A percentile compares a stretch with the other conserved stretches of the same genome.
Evolutionary conservation across 2,329 filamentous ascomycete genomes (phyloP).

Genomic region (Cucurbitaria berberidis): DNA sequence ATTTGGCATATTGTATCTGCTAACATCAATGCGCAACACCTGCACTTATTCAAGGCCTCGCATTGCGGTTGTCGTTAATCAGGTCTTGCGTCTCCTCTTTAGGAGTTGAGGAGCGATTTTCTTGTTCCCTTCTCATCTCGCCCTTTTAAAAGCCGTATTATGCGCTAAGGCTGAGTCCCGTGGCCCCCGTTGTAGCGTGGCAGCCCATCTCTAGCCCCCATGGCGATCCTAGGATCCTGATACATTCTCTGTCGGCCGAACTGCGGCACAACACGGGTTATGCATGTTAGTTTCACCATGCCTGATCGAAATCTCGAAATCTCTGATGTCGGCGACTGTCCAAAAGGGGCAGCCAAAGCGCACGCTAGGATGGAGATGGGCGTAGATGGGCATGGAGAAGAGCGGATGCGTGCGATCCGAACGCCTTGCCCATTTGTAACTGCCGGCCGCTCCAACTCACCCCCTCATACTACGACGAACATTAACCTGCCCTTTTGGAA

Average conservation of each 20-base stretch:
- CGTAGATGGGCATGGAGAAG: background rate
- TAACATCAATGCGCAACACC: background rate
- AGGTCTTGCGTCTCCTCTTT: background rate
- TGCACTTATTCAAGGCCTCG: background rate
- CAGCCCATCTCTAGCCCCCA: too few species aligned
- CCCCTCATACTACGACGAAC: too few species aligned
- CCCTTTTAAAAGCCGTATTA: too few species aligned
- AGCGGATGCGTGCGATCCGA: too few species aligned
- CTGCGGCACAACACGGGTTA: background rate
- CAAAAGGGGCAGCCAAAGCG: background rate
- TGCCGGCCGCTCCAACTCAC: too few species aligned
- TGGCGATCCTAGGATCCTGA: background rate
- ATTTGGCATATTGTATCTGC: background rate
- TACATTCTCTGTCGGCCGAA: background rate
- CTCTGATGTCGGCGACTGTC: constrained; percentile 1
- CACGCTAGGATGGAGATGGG: background rate
- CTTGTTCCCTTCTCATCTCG: too few species aligned
- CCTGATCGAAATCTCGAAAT: constrained; percentile 1
- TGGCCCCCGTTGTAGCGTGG: too few species aligned
- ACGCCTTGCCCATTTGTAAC: too few species aligned
- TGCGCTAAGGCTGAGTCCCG: too few species aligned
- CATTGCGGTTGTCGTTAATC: background rate
- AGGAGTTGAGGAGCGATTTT: background rate
- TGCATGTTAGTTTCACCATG: constrained; percentile 2
- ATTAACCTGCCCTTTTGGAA: too few species aligned